Percentiles rank a stretch among this genome's conserved stretches.
Evolutionary conservation across 225 moss, liverwort and hornwort species (phyloP).

Genomic region (Marchantia paleacea): DNA sequence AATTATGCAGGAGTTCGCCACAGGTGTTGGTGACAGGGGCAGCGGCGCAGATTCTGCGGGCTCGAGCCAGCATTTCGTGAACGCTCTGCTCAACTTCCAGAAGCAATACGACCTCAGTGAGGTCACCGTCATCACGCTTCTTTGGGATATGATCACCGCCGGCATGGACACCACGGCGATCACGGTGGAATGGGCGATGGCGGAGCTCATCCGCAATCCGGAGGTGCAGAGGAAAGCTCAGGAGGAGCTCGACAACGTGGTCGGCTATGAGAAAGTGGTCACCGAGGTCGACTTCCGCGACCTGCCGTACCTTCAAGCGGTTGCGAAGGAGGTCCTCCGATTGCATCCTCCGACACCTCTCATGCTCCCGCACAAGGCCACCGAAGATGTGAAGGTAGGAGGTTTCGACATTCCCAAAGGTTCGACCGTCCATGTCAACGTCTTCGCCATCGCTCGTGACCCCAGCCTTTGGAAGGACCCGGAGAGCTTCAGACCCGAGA

Average conservation of each 20-base stretch:
- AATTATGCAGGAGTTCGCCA: slow-evolving; percentile 72
- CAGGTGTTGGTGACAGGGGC: slow-evolving; percentile 31
- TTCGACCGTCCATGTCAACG: slow-evolving; percentile 78
- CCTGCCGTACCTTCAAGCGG: slow-evolving; percentile 72
- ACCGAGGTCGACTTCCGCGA: slow-evolving; percentile 61
- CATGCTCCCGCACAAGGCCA: slow-evolving; percentile 91
- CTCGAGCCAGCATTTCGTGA: slow-evolving; percentile 69
- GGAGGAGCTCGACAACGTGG: slow-evolving; percentile 83
- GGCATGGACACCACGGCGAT: slow-evolving; percentile 99
- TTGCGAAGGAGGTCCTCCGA: slow-evolving; percentile 76
- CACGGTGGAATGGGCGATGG: slow-evolving; percentile 92
- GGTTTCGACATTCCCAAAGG: slow-evolving; percentile 81
- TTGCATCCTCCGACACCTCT: slow-evolving; percentile 93
- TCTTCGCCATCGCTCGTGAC: slow-evolving; percentile 81
- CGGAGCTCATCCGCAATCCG: slow-evolving; percentile 86
- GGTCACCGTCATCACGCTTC: slow-evolving; percentile 84
- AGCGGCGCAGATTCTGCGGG: slow-evolving; percentile 40
- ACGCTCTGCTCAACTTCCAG: slow-evolving; percentile 75
- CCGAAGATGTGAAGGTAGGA: slow-evolving; percentile 47
- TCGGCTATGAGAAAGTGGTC: slow-evolving; percentile 62
- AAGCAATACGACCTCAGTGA: slow-evolving; percentile 86
- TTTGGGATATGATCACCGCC: slow-evolving; percentile 99
- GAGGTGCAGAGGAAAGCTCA: slow-evolving; percentile 82
- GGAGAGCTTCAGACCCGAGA: slow-evolving; percentile 63
- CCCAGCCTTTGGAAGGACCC: slow-evolving; percentile 62